These are phyloP conservation scores for Murraya koenigii DNA, from an alignment of 345 rosid species.

Conservation along the genomic window DNA sequence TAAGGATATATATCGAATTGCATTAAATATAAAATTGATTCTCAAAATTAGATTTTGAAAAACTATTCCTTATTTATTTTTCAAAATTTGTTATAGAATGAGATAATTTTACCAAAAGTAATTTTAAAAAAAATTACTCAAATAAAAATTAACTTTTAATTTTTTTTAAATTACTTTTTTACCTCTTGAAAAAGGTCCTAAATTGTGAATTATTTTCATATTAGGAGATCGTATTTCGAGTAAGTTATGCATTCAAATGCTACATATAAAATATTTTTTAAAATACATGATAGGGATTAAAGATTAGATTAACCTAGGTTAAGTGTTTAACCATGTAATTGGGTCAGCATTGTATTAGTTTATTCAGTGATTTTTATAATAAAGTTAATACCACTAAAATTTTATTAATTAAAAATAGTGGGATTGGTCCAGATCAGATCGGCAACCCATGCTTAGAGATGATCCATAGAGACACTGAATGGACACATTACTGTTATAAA, in stretches of 20 bases:
- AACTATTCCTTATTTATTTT: too few relatives aligned
- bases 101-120: too few relatives aligned
- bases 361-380: not conserved
- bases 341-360: not conserved
- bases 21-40: too few relatives aligned
- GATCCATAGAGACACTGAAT: not conserved
- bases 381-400: not conserved
- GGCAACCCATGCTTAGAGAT: not conserved
- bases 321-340: not conserved
- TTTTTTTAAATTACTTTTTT: too few relatives aligned
- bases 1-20: too few relatives aligned
- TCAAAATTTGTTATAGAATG: too few relatives aligned
- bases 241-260: not conserved
- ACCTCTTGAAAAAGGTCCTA: too few relatives aligned
- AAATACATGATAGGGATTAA: not conserved
- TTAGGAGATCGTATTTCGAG: not conserved
- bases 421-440: not conserved
- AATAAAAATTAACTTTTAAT: too few relatives aligned
- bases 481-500: slow-evolving; percentile 18
- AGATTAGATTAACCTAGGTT: not conserved
- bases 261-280: not conserved
- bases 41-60: too few relatives aligned
- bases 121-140: too few relatives aligned
- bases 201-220: too few relatives aligned
- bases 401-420: not conserved